phyloP scores from a whole-genome alignment of 1,139 yeast species.

The Pichia inconspicua region DNA sequence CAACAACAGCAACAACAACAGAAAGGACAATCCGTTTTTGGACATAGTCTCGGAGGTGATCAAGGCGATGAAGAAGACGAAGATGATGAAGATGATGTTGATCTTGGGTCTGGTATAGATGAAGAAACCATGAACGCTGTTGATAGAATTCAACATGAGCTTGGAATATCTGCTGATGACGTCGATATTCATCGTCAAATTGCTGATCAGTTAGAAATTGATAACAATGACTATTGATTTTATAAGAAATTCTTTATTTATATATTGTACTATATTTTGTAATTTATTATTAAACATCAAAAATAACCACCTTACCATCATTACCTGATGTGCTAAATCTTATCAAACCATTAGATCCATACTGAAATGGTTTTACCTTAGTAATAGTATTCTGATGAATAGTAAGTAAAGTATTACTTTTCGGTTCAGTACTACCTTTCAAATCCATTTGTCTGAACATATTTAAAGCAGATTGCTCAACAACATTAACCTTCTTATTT shows the following conservation, averaged over 20 bases:
- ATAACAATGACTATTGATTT: conserved; percentile 8
- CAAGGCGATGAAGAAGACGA: conserved; percentile 1
- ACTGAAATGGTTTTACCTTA: conserved; percentile 45
- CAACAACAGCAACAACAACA: background rate
- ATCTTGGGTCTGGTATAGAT: conserved; percentile 8
- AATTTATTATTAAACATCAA: conserved; percentile 30
- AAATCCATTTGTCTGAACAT: conserved; percentile 95
- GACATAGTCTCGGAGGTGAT: background rate
- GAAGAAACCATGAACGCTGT: conserved; percentile 11
- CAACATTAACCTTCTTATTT: conserved; percentile 45
- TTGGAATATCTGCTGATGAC: conserved; percentile 7
- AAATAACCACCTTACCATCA: conserved; percentile 85
- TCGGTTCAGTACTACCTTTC: conserved; percentile 67
- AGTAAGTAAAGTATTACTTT: conserved; percentile 50
- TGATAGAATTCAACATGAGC: conserved; percentile 11
- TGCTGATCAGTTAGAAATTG: conserved; percentile 11
- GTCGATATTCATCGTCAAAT: conserved; percentile 13
- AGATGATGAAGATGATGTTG: conserved; percentile 7
- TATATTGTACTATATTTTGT: background rate
- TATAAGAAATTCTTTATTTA: too few relatives aligned
- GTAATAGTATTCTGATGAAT: conserved; percentile 90
- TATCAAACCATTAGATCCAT: conserved; percentile 33
- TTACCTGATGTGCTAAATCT: conserved; percentile 68
- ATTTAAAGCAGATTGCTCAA: conserved; percentile 69
- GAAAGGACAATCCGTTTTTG: background rate